A percentile compares a stretch with the other conserved stretches of the same genome.
These are phyloP conservation scores for Talaromyces pinophilus DNA, from an alignment of 2,329 filamentous ascomycete species.

Conservation along the genomic window DNA sequence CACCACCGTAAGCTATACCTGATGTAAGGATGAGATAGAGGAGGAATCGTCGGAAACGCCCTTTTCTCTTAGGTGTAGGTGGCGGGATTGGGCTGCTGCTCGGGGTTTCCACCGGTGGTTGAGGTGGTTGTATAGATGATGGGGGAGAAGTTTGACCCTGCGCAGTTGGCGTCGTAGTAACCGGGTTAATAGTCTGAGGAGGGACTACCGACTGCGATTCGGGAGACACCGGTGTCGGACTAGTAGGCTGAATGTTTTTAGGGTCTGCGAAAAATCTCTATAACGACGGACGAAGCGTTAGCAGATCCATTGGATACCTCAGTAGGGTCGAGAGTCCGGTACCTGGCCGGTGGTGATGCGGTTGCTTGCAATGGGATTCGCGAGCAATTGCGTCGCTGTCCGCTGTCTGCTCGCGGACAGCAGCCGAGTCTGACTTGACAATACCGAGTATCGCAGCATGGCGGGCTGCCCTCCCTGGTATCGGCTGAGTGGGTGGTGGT, in stretches of 20 bases:
- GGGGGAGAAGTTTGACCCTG: slow-evolving; percentile 41
- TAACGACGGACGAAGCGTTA: slow-evolving; percentile 28
- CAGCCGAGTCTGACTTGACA: slow-evolving; percentile 48
- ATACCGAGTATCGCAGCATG: slow-evolving; percentile 59
- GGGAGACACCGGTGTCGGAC: slow-evolving; percentile 47
- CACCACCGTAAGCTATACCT: slow-evolving; percentile 77
- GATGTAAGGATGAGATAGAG: slow-evolving; percentile 75
- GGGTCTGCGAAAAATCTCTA: slow-evolving; percentile 56
- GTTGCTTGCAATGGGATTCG: slow-evolving; percentile 40
- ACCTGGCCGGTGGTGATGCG: slow-evolving; percentile 44
- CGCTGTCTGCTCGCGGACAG: slow-evolving; percentile 41
- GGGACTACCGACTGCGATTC: slow-evolving; percentile 52
- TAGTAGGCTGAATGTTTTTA: slow-evolving; percentile 41
- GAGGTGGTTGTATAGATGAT: slow-evolving; percentile 33
- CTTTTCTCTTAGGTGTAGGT: slow-evolving; percentile 62
- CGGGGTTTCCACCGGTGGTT: slow-evolving; percentile 30
- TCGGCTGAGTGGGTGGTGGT: slow-evolving; percentile 28
- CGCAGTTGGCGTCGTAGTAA: slow-evolving; percentile 42
- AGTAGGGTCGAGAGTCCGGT: slow-evolving; percentile 30
- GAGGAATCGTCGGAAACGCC: slow-evolving; percentile 75
- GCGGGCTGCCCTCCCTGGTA: slow-evolving; percentile 48
- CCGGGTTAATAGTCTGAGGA: slow-evolving; percentile 51
- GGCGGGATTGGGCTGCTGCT: slow-evolving; percentile 43
- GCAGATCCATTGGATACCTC: slow-evolving; percentile 35
- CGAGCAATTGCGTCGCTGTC: slow-evolving; percentile 47